These are phyloP conservation scores for Ceriops decandra DNA, from an alignment of 345 rosid genomes.

Conservation along the genomic window DNA sequence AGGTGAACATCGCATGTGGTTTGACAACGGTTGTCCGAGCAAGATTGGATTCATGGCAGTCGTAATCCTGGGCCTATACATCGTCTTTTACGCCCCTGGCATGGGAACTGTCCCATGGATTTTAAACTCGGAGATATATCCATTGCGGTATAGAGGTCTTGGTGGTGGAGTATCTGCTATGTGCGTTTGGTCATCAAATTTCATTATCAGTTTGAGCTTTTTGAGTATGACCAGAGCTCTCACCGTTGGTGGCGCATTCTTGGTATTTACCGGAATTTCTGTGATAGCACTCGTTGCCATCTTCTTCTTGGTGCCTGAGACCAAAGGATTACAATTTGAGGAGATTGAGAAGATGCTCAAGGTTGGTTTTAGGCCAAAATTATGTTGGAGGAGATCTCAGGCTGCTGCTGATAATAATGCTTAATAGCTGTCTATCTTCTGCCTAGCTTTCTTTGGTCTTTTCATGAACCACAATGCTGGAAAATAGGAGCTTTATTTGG, in stretches of 20 bases:
- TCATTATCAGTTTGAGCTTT: slow-evolving; percentile 59
- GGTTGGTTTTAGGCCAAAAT: slow-evolving; percentile 48
- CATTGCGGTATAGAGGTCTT: slow-evolving; percentile 64
- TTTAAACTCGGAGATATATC: slow-evolving; percentile 89
- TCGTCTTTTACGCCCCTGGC: slow-evolving; percentile 64
- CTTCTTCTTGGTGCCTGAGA: slow-evolving; percentile 69
- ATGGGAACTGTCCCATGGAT: slow-evolving; percentile 92
- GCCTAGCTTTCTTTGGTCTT: too few species aligned
- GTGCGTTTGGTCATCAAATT: slow-evolving; percentile 64
- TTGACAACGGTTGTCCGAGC: slow-evolving; percentile 73
- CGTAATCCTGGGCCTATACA: slow-evolving; percentile 58
- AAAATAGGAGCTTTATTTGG: too few species aligned
- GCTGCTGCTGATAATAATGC: too few species aligned
- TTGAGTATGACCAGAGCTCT: slow-evolving; percentile 52
- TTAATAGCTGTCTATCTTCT: too few species aligned
- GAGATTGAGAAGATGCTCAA: slow-evolving; percentile 68
- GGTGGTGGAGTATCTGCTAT: slow-evolving; percentile 84
- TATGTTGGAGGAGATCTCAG: background rate
- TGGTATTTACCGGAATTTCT: slow-evolving; percentile 55
- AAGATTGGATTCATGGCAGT: slow-evolving; percentile 66
- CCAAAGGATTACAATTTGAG: slow-evolving; percentile 73
- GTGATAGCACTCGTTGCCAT: slow-evolving; percentile 41
- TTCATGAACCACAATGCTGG: too few species aligned
- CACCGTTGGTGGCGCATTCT: slow-evolving; percentile 54
- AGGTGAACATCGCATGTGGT: slow-evolving; percentile 40